Conservation (phyloP, 306 rosid genomes). For the Sicyos edulis region DNA sequence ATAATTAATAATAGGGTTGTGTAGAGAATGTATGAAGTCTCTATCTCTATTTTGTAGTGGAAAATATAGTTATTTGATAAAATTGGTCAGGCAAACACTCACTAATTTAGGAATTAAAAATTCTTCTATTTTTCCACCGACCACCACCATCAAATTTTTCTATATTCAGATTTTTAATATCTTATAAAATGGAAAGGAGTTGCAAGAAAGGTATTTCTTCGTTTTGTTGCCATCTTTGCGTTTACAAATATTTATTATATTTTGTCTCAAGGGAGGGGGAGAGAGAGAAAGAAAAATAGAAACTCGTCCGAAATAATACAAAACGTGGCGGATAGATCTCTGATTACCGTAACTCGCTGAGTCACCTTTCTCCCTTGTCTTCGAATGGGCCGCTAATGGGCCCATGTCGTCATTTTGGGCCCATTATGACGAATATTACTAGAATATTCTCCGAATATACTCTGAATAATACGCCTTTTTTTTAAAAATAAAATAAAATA, state of each 20-base stretch:
- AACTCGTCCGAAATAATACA: not conserved
- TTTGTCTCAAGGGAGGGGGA: not conserved
- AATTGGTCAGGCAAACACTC: too few species aligned
- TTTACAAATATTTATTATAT: not conserved
- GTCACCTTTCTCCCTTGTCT: not conserved
- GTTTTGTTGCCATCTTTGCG: not conserved
- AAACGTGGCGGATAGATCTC: slow-evolving; percentile 12
- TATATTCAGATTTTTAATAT: not conserved
- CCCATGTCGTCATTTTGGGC: not conserved
- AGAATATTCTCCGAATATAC: not conserved
- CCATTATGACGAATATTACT: not conserved
- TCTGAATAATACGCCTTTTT: not conserved
- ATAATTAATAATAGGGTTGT: too few species aligned
- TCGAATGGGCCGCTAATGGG: not conserved
- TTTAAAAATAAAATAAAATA: too few species aligned
- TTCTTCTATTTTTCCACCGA: not conserved
- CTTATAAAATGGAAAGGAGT: not conserved
- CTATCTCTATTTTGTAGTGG: too few species aligned
- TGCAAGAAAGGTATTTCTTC: not conserved
- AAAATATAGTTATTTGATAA: too few species aligned
- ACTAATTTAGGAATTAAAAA: not conserved
- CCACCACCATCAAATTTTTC: not conserved
- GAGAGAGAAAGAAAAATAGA: not conserved
- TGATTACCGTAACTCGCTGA: not conserved
- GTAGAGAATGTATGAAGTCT: too few species aligned